phyloP scores from a whole-genome alignment of 805 yeast genomes.

The Clavispora vitiphila region DNA sequence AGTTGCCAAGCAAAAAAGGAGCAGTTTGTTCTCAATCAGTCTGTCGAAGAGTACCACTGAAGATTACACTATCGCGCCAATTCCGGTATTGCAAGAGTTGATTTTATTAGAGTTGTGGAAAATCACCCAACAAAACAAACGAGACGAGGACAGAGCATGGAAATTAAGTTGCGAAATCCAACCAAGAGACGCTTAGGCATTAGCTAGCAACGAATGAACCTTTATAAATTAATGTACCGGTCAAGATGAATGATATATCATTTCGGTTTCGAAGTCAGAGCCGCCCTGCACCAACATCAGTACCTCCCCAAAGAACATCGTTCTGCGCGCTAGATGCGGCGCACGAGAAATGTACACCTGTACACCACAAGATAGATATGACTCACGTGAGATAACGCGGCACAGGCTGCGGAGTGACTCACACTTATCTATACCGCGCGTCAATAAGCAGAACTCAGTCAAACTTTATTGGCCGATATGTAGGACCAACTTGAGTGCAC shows the following conservation, averaged over 20 bases:
- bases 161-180: conserved; percentile 60
- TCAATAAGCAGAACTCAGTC: conserved; percentile 4
- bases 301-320: too few species aligned
- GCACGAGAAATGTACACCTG: too few species aligned
- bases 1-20: conserved; percentile 12
- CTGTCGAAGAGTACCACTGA: conserved; percentile 18
- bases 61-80: conserved; percentile 37
- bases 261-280: too few species aligned
- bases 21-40: conserved; percentile 19
- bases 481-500: background rate
- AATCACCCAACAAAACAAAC: conserved; percentile 53
- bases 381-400: conserved; percentile 5
- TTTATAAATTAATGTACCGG: too few species aligned
- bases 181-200: conserved; percentile 36
- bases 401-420: background rate
- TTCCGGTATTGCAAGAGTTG: conserved; percentile 49
- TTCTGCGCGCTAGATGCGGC: too few species aligned
- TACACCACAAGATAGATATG: background rate
- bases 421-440: conserved; percentile 1
- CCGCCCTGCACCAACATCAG: too few species aligned
- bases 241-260: too few species aligned
- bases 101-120: conserved; percentile 68
- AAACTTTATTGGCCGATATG: conserved; percentile 4
- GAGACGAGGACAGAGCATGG: conserved; percentile 69
- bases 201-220: too few species aligned